A percentile compares a stretch with the other conserved stretches of the same genome.
phyloP scores from a whole-genome alignment of 768 basidiomycete species.

The Lyophyllum decastes region DNA sequence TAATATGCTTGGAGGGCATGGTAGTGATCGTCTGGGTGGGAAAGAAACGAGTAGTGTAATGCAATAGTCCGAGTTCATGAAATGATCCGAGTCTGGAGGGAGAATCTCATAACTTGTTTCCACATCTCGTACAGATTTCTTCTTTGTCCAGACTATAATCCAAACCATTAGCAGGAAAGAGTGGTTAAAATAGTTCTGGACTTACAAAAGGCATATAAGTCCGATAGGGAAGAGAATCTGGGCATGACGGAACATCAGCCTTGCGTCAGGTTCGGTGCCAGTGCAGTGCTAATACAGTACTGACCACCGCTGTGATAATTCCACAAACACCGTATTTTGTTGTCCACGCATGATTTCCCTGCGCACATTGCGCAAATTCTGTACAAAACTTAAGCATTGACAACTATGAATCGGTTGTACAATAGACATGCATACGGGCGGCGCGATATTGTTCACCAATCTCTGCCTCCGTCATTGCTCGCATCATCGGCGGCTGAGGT shows the following conservation, averaged over 20 bases:
- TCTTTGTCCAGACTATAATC: background rate
- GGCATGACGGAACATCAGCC: background rate
- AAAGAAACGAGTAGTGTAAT: background rate
- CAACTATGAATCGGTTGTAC: background rate
- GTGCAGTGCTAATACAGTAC: background rate
- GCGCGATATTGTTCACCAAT: conserved; percentile 17
- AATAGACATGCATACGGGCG: conserved; percentile 7
- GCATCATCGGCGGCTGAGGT: no score
- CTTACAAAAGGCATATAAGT: conserved; percentile 14
- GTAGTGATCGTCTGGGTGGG: background rate
- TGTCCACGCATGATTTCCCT: conserved; percentile 9
- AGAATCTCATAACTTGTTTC: conserved; percentile 1
- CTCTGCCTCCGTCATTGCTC: conserved; percentile 3
- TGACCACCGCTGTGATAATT: conserved; percentile 18
- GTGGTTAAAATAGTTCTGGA: background rate
- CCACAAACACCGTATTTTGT: conserved; percentile 18
- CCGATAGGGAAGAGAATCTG: conserved; percentile 18
- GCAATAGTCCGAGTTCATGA: background rate
- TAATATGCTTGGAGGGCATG: background rate
- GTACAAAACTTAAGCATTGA: background rate
- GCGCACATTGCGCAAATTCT: conserved; percentile 19
- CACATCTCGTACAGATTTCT: background rate
- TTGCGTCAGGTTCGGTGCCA: background rate
- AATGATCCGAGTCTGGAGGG: no score
- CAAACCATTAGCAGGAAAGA: background rate